Evolutionary conservation across 2,329 filamentous ascomycete species (phyloP).

Genomic region (Fonsecaea pedrosoi): DNA sequence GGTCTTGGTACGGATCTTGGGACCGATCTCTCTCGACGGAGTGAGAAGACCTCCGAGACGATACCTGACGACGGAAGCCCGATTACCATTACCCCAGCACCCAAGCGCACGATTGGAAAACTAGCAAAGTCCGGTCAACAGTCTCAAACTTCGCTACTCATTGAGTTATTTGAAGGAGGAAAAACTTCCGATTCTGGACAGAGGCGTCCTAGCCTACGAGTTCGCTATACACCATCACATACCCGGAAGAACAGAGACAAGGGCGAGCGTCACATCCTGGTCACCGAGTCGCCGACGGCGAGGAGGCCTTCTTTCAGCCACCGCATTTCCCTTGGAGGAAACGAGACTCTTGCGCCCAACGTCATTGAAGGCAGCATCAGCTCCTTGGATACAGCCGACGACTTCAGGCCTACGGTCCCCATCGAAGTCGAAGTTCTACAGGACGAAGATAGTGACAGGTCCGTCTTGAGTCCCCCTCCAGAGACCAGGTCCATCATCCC

Average conservation of each 20-base stretch:
- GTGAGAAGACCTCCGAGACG: conserved; percentile 58
- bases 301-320: conserved; percentile 74
- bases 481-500: conserved; percentile 69
- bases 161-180: conserved; percentile 91
- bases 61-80: conserved; percentile 69
- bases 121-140: conserved; percentile 61
- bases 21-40: conserved; percentile 58
- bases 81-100: conserved; percentile 83
- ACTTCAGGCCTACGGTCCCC: conserved; percentile 70
- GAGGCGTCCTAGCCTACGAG: conserved; percentile 80
- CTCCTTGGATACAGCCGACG: conserved; percentile 77
- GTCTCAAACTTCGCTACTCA: conserved; percentile 88
- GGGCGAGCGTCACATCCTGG: conserved; percentile 77
- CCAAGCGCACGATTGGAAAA: conserved; percentile 68
- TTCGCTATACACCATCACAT: conserved; percentile 78
- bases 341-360: conserved; percentile 43
- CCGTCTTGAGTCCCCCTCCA: conserved; percentile 65
- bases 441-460: conserved; percentile 70
- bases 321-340: conserved; percentile 67
- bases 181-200: conserved; percentile 64
- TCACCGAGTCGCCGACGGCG: conserved; percentile 78
- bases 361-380: conserved; percentile 70
- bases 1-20: conserved; percentile 53
- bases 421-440: conserved; percentile 87
- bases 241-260: conserved; percentile 57